Evolutionary conservation across 2,329 filamentous ascomycete genomes (phyloP), one percentile per base, ranked within the genome.

Genomic region (Parascedosporium putredinis): DNA sequence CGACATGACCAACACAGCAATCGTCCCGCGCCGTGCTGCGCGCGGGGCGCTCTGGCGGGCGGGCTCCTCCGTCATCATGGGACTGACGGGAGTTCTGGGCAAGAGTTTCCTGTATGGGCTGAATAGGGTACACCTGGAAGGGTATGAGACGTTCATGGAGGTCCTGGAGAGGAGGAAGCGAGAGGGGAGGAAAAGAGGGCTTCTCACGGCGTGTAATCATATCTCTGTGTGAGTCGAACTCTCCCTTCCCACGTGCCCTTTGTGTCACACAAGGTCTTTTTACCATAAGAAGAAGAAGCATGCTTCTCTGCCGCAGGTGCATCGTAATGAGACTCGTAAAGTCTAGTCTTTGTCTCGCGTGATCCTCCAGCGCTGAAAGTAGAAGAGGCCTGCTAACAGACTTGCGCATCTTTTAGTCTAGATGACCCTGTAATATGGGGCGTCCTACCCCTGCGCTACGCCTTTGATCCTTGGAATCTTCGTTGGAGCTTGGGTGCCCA

Each of bases 391-490:
- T n/a, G n/a, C n/a, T n/a, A n/a, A n/a, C n/a, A n/a, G n/a, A n/a
- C n/a, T n/a, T n/a, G n/a, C n/a, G n/a, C n/a, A n/a, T n/a, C n/a
- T n/a, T n/a, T n/a, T n/a, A 96, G 91, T 52, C 70, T 97, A 58
- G 93, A 98, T 67, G 93, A 98, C 68, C 93, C 93, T 23, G 69
- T 97, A 52, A 82, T 96, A 57, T 98, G 91, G 91, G 93, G 91
- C 16, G 79, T 88, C 31, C 70, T 98, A 3, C 93, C 93, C 1
- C 65, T 87, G 43, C 75, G 77, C 46, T 88, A 93, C 61, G 71
- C 79, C 55, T 81, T 86, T 59, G 79, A 83, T 52, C 79, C 86
- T 18, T 73, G 76, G 50, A 93, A 90, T 62, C 75, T 89, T 60
- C 81, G 93, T 63, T 97, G 90, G 88, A 81, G 84, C 8, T 76